phyloP scores from a whole-genome alignment of 495 filamentous ascomycete genomes.

The Aspergillus sclerotiicarbonarius region DNA sequence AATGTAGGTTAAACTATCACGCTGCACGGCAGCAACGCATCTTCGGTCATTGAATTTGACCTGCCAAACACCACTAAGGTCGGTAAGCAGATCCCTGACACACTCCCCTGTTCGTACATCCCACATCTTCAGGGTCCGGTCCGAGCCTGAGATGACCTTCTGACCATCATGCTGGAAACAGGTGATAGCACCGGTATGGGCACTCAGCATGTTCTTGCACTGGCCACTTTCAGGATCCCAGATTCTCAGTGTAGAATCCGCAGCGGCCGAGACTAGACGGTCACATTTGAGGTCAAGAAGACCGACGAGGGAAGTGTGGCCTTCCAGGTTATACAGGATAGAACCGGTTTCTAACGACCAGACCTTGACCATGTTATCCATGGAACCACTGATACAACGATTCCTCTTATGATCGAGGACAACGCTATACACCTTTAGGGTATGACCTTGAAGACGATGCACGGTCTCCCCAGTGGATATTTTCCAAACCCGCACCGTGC shows the following conservation, averaged over 20 bases:
- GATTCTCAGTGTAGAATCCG: constrained; percentile 91
- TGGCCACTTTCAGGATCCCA: constrained; percentile 95
- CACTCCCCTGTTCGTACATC: constrained; percentile 89
- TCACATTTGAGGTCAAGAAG: constrained; percentile 85
- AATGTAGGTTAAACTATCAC: constrained; percentile 87
- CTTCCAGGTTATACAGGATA: constrained; percentile 86
- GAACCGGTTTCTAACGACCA: constrained; percentile 93
- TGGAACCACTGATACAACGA: constrained; percentile 95
- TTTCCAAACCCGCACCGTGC: constrained; percentile 93
- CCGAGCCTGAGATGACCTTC: constrained; percentile 94
- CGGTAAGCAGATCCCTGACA: constrained; percentile 91
- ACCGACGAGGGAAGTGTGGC: constrained; percentile 90
- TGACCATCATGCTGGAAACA: constrained; percentile 98
- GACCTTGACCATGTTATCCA: constrained; percentile 97
- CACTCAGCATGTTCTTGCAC: constrained; percentile 84
- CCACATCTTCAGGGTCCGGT: constrained; percentile 98
- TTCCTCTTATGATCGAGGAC: constrained; percentile 90
- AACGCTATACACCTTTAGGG: constrained; percentile 95
- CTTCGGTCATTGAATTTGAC: constrained; percentile 94
- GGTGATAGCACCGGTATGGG: constrained; percentile 95
- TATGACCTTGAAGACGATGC: constrained; percentile 83
- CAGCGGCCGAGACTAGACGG: constrained; percentile 89
- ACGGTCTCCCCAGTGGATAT: constrained; percentile 92
- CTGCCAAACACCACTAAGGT: constrained; percentile 96
- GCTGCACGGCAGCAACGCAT: constrained; percentile 95